Evolutionary conservation across 2,329 filamentous ascomycete genomes (phyloP), one percentile per base, ranked within the genome.

Genomic region (Lasiodiplodia gonubiensis): DNA sequence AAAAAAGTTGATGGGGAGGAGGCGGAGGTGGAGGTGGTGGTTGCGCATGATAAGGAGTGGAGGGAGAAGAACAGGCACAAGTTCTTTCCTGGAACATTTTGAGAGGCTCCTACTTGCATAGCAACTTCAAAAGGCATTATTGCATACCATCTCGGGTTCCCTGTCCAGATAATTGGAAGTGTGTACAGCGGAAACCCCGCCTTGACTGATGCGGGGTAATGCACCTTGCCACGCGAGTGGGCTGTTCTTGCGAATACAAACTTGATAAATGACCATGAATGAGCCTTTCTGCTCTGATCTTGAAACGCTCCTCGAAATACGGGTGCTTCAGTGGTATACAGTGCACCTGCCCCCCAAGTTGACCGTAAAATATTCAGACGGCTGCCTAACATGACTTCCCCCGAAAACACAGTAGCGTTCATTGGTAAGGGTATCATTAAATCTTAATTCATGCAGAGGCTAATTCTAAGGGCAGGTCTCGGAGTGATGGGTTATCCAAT

Each of bases 401-500:
- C 55, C 3, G 14, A 23, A 21, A 48, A 60, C 16, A 60, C 55
- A 2, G 55, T 60, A 14, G 55, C 55, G 11, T 60, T 60, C 35
- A 60, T 60, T n/a, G 55, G 55, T 60, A 46, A 21, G n/a, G 11
- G 6, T 4, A 18, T 11, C 0, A 1, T 37, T 4, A 14, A 21
- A 23, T 23, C 1, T n/a, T 8, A 23, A 21, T 25, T 57, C 2
- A 23, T 18, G 16, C 37, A 42, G 14, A 23, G 2, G 6, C 21
- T 57, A 25, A 37, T 21, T 10, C 3, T 2, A 39, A 4, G 10
- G 21, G 8, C 25, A 61, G 85, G 85, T 69, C 79, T 86, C 1
- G 85, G 85, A 16, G 80, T 82, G 10, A 87, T 86, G 85, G 85
- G 85, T 0, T 79, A 78, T 60, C 84, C 84, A 10, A 87, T 87